These are phyloP conservation scores for Xylaria sp. DNA, from an alignment of 2,329 filamentous ascomycete species.

Conservation along the genomic window DNA sequence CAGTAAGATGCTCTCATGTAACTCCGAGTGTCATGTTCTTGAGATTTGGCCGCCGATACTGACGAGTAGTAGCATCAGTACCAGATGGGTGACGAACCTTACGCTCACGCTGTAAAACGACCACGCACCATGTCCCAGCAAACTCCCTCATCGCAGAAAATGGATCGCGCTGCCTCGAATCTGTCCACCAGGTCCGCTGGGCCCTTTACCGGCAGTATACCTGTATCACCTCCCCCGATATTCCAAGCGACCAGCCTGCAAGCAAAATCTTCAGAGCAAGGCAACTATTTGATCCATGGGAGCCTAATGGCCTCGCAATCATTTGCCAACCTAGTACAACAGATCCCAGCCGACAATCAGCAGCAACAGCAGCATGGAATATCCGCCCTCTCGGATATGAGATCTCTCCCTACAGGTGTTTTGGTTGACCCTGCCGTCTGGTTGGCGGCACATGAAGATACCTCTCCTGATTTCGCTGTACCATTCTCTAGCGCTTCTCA, in stretches of 20 bases:
- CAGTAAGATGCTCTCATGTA: slow-evolving; percentile 45
- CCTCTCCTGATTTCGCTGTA: slow-evolving; percentile 24
- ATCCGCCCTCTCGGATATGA: slow-evolving; percentile 51
- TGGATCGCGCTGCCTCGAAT: slow-evolving; percentile 58
- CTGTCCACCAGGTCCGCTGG: slow-evolving; percentile 53
- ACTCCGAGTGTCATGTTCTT: slow-evolving; percentile 14
- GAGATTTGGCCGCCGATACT: slow-evolving; percentile 39
- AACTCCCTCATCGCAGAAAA: slow-evolving; percentile 50
- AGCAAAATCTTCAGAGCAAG: slow-evolving; percentile 39
- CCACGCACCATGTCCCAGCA: slow-evolving; percentile 52
- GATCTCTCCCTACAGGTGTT: slow-evolving; percentile 43
- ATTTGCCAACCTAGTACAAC: slow-evolving; percentile 43
- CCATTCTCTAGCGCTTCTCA: slow-evolving; percentile 35
- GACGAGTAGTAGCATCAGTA: slow-evolving; percentile 41
- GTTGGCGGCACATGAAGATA: slow-evolving; percentile 48
- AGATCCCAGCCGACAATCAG: slow-evolving; percentile 43
- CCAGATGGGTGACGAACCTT: slow-evolving; percentile 41
- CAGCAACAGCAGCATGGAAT: slow-evolving; percentile 48
- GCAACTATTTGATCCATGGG: slow-evolving; percentile 49
- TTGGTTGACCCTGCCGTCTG: slow-evolving; percentile 55
- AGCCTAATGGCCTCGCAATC: slow-evolving; percentile 46
- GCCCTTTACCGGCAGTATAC: slow-evolving; percentile 52
- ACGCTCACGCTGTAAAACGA: slow-evolving; percentile 48
- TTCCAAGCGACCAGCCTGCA: slow-evolving; percentile 38
- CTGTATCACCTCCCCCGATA: slow-evolving; percentile 51